phyloP scores from a whole-genome alignment of 768 basidiomycete species.

The Xerocomellus amylosporus region DNA sequence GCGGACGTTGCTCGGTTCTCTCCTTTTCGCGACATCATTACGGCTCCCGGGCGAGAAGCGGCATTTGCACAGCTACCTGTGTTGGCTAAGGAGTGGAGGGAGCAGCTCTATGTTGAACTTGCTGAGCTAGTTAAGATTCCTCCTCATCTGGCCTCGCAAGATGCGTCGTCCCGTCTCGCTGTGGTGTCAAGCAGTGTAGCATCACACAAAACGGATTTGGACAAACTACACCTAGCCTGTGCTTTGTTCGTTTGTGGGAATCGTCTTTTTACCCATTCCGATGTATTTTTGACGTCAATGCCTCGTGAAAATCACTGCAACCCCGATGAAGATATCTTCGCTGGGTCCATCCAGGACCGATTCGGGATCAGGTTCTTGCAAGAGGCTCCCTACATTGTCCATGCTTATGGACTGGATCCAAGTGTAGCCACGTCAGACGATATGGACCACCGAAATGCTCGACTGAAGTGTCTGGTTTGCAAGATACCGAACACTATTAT shows the following conservation, averaged over 20 bases:
- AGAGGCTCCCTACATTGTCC: constrained; percentile 1
- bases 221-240: constrained; percentile 9
- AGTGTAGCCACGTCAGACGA: constrained; percentile 6
- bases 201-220: neutral
- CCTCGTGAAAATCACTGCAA: neutral
- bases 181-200: neutral
- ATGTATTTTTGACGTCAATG: neutral
- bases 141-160: neutral
- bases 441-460: constrained; percentile 9
- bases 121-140: neutral
- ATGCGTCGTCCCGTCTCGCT: neutral
- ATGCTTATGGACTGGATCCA: constrained; percentile 5
- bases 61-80: neutral
- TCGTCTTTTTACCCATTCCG: neutral
- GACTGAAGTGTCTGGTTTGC: constrained; percentile 5
- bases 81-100: neutral
- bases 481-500: neutral
- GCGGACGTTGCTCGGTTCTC: neutral
- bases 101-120: neutral
- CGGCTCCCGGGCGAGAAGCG: neutral
- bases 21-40: neutral
- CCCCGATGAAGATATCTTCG: no score
- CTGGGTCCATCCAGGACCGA: neutral
- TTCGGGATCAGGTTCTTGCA: neutral
- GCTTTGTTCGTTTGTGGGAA: constrained; percentile 1